A percentile compares a stretch with the other conserved stretches of the same genome.
Evolutionary conservation across 768 basidiomycete species (phyloP).

Genomic region (Suillus luteus): DNA sequence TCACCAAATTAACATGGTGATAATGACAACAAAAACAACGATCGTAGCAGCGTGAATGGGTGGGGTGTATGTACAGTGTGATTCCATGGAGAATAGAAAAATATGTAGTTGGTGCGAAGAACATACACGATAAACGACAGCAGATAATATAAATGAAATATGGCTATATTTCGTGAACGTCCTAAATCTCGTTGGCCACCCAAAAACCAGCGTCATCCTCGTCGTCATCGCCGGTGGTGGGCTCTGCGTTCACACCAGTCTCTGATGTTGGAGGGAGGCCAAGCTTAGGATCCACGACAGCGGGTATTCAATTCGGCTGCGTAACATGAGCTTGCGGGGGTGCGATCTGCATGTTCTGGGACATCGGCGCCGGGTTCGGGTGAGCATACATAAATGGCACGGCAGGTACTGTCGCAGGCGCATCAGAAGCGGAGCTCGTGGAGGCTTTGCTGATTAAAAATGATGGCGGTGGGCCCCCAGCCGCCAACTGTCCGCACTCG

Average conservation of each 20-base stretch:
- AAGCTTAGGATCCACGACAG: too few relatives aligned
- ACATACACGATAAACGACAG: neutral
- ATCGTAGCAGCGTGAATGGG: neutral
- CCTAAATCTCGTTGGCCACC: too few relatives aligned
- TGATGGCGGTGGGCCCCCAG: neutral
- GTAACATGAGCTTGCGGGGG: too few relatives aligned
- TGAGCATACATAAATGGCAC: too few relatives aligned
- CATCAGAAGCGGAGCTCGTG: neutral
- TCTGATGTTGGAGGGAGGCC: too few relatives aligned
- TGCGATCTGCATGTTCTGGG: too few relatives aligned
- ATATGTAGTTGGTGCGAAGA: neutral
- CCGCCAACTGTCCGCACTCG: neutral
- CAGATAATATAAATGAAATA: neutral
- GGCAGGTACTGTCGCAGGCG: too few relatives aligned
- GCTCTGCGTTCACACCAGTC: too few relatives aligned
- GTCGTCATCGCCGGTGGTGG: too few relatives aligned
- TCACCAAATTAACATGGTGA: neutral
- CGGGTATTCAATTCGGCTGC: too few relatives aligned
- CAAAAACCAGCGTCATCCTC: too few relatives aligned
- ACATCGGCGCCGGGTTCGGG: too few relatives aligned
- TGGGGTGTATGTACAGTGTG: neutral
- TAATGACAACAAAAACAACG: neutral
- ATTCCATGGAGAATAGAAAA: neutral
- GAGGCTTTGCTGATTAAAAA: neutral
- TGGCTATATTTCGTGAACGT: neutral